Evolutionary conservation across 176 grass and related monocot species (phyloP).

Genomic region (Ananas comosus): DNA sequence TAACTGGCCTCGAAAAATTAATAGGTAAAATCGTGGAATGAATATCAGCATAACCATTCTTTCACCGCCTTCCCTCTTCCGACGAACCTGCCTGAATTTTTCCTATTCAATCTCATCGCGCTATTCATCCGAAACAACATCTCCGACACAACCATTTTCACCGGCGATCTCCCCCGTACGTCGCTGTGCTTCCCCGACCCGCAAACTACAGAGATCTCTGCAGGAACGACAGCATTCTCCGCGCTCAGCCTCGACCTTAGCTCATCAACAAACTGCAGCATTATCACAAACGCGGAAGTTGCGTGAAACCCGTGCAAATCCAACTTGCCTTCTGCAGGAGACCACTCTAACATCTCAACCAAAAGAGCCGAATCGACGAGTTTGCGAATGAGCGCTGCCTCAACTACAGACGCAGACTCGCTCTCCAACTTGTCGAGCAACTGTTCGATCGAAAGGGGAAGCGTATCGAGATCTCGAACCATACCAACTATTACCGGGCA

Average conservation of each 20-base stretch:
- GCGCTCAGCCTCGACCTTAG: constrained; percentile 12
- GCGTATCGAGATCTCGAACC: constrained; percentile 18
- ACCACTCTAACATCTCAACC: constrained; percentile 49
- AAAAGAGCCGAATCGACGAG: constrained; percentile 38
- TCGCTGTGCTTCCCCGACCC: constrained; percentile 74
- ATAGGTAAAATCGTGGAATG: too few relatives aligned
- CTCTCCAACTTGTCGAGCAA: constrained; percentile 43
- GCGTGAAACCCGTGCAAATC: constrained; percentile 73
- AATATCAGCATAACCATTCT: constrained; percentile 42
- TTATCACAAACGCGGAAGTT: constrained; percentile 52
- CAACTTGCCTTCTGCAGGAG: constrained; percentile 57
- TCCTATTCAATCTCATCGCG: constrained; percentile 50
- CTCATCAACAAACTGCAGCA: constrained; percentile 65
- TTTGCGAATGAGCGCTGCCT: constrained; percentile 56
- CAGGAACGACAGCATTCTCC: constrained; percentile 16
- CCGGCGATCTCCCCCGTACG: constrained; percentile 45
- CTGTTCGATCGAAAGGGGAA: constrained; percentile 31
- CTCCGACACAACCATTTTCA: constrained; percentile 53
- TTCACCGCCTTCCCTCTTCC: constrained; percentile 43
- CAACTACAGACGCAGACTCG: background rate
- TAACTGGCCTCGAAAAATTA: too few relatives aligned
- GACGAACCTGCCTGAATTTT: constrained; percentile 57
- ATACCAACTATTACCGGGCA: constrained; percentile 34
- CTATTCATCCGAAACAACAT: constrained; percentile 52
- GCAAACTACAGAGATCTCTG: constrained; percentile 62